Conservation (phyloP, 441 rosid species). For the Pelargonium myrrhifolium region DNA sequence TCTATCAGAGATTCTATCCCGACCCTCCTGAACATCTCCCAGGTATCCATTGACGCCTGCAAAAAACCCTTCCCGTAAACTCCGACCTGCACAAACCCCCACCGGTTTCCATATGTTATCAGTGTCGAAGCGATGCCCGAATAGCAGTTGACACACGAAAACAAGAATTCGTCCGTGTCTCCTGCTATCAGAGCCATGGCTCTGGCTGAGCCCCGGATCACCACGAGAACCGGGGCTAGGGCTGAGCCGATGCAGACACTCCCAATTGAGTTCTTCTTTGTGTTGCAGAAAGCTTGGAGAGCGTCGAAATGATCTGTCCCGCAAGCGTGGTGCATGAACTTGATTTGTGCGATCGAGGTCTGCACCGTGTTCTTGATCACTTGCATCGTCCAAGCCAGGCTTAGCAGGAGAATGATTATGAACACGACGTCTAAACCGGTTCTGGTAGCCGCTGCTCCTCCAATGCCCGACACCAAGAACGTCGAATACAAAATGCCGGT, state of each 20-base stretch:
- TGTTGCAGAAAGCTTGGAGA: constrained; percentile 31
- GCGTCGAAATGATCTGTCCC: constrained; percentile 41
- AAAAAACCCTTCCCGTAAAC: constrained; percentile 52
- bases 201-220: constrained; percentile 49
- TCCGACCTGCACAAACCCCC: constrained; percentile 83
- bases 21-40: constrained; percentile 42
- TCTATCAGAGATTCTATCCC: constrained; percentile 46
- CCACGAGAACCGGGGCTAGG: constrained; percentile 40
- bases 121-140: constrained; percentile 42
- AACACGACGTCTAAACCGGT: constrained; percentile 41
- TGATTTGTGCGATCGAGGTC: constrained; percentile 50
- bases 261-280: constrained; percentile 41
- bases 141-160: constrained; percentile 62
- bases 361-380: constrained; percentile 51
- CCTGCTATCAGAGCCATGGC: constrained; percentile 43
- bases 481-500: constrained; percentile 34
- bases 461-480: constrained; percentile 61
- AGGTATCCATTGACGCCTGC: constrained; percentile 56
- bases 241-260: constrained; percentile 59
- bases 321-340: constrained; percentile 38
- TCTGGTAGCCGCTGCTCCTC: constrained; percentile 64
- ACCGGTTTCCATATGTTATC: constrained; percentile 46
- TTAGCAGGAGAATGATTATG: constrained; percentile 43
- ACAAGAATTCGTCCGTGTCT: constrained; percentile 55
- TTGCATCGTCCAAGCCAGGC: constrained; percentile 71